Evolutionary conservation across 1,139 yeast genomes (phyloP).

Genomic region (Tardiomyces digboiensis): DNA sequence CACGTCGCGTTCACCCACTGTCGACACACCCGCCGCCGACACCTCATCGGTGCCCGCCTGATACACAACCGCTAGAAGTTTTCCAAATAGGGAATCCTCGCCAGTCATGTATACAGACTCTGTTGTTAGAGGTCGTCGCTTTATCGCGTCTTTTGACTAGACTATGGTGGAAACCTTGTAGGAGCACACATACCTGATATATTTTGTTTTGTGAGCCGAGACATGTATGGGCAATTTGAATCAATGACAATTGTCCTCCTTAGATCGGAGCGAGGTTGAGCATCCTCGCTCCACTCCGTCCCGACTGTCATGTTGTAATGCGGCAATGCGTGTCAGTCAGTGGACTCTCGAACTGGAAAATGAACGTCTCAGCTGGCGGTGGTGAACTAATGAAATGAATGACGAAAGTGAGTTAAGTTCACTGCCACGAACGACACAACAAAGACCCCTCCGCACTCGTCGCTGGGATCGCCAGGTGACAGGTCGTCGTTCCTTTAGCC

Average conservation of each 20-base stretch:
- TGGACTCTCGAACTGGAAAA: too few relatives aligned
- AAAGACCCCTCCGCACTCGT: too few relatives aligned
- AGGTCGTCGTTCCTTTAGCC: too few relatives aligned
- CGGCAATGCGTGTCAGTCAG: too few relatives aligned
- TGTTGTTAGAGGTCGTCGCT: slow-evolving; percentile 1
- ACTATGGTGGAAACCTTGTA: too few relatives aligned
- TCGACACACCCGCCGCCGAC: background rate
- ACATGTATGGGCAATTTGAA: slow-evolving; percentile 24
- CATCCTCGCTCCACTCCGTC: background rate
- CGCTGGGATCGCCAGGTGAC: too few relatives aligned
- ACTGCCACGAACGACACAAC: too few relatives aligned
- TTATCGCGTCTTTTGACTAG: too few relatives aligned
- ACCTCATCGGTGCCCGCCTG: background rate
- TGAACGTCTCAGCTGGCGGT: too few relatives aligned
- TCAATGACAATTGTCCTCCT: slow-evolving; percentile 18
- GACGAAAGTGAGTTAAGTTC: too few relatives aligned
- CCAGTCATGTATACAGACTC: slow-evolving; percentile 31
- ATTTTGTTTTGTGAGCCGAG: background rate
- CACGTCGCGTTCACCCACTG: background rate
- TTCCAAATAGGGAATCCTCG: slow-evolving; percentile 26
- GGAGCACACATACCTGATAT: background rate
- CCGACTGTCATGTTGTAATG: background rate
- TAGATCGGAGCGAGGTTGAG: background rate
- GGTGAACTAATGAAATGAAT: too few relatives aligned
- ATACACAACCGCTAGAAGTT: slow-evolving; percentile 24